Conservation (phyloP, 2,329 filamentous ascomycete genomes). For the Verticillium albo-atrum region DNA sequence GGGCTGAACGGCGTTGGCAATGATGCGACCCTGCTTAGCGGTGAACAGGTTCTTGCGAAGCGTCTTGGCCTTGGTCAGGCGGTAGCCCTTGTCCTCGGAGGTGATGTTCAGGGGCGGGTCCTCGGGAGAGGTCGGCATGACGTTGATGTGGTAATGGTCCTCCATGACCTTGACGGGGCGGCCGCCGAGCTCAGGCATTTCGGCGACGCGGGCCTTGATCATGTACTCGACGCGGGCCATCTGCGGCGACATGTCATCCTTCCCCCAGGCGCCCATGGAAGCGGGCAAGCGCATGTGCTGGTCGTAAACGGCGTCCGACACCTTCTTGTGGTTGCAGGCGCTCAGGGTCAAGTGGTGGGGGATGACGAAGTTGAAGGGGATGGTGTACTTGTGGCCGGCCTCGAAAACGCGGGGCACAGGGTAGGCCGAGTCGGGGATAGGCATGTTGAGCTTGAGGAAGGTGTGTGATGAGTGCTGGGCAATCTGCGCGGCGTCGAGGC, state of each 20-base stretch:
- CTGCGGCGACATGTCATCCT: constrained; percentile 49
- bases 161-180: constrained; percentile 32
- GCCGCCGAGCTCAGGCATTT: constrained; percentile 21
- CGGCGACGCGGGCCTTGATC: constrained; percentile 41
- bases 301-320: constrained; percentile 40
- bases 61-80: constrained; percentile 45
- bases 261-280: constrained; percentile 46
- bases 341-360: constrained; percentile 53
- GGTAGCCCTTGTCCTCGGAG: constrained; percentile 43
- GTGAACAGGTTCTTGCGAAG: constrained; percentile 50
- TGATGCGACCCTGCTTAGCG: constrained; percentile 45
- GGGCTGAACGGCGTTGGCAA: constrained; percentile 40
- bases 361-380: constrained; percentile 58
- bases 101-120: constrained; percentile 48
- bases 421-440: constrained; percentile 41
- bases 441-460: constrained; percentile 54
- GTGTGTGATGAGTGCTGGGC: constrained; percentile 44
- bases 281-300: constrained; percentile 51
- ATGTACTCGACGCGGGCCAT: constrained; percentile 51
- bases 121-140: constrained; percentile 46
- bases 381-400: constrained; percentile 40
- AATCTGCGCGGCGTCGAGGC: constrained; percentile 45
- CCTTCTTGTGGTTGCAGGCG: constrained; percentile 48
- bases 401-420: constrained; percentile 43
- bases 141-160: constrained; percentile 38